A percentile compares a stretch with the other conserved stretches of the same genome.
Evolutionary conservation across 2,329 filamentous ascomycete genomes (phyloP).

Genomic region (Aspergillus uvarum): DNA sequence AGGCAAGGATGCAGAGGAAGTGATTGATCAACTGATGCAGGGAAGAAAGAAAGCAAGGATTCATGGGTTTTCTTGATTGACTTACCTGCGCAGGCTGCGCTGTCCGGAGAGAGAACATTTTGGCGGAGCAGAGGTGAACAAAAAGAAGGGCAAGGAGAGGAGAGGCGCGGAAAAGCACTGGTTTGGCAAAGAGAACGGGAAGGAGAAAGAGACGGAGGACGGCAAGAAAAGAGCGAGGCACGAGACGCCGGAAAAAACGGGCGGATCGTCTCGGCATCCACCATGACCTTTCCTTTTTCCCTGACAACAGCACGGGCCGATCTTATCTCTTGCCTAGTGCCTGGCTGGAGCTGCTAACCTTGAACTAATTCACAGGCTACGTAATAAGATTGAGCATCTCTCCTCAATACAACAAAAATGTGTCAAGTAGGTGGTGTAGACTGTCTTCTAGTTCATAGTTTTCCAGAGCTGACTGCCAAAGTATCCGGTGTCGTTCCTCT

Average conservation of each 20-base stretch:
- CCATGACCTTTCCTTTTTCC: conserved; percentile 4
- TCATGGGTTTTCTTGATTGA: conserved; percentile 1
- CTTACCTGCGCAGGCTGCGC: conserved; percentile 45
- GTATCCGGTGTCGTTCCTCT: no score
- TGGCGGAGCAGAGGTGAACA: conserved; percentile 22
- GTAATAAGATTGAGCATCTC: not conserved
- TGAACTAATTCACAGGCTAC: not conserved
- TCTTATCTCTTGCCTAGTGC: conserved; percentile 20
- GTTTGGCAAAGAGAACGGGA: conserved; percentile 8
- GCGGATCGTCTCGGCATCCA: conserved; percentile 38
- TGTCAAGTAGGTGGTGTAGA: no score
- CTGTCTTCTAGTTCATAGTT: no score
- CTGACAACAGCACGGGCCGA: conserved; percentile 18
- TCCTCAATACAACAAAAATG: not conserved
- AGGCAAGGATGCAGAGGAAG: not conserved
- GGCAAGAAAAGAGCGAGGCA: conserved; percentile 12
- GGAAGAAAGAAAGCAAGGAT: not conserved
- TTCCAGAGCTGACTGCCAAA: no score
- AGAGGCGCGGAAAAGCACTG: conserved; percentile 5
- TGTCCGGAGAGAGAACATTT: conserved; percentile 44
- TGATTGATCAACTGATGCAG: not conserved
- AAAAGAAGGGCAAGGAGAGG: conserved; percentile 15
- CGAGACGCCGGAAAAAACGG: conserved; percentile 33
- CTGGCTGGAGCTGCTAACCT: not conserved
- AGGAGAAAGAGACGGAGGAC: conserved; percentile 9